These are phyloP conservation scores for Globisporangium middletonii DNA, from an alignment of 352 stramenopile species.

Conservation along the genomic window DNA sequence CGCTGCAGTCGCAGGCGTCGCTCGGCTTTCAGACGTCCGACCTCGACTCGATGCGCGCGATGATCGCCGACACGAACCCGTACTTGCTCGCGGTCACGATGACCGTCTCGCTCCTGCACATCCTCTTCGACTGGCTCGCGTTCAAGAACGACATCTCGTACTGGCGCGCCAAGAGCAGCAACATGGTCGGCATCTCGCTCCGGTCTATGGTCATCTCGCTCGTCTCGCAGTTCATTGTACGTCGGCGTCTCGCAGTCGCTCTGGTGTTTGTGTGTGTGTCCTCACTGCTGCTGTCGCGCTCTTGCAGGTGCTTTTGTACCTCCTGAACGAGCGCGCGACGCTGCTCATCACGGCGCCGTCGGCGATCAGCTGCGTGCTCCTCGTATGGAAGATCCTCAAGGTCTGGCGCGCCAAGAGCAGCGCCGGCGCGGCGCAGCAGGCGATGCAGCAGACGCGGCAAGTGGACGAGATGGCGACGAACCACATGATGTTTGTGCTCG, in stretches of 20 bases:
- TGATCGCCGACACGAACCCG: constrained; percentile 92
- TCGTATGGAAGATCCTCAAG: constrained; percentile 87
- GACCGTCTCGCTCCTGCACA: constrained; percentile 94
- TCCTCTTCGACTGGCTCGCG: constrained; percentile 97
- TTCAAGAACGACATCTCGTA: constrained; percentile 98
- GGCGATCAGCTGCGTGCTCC: constrained; percentile 62
- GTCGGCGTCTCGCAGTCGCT: neutral
- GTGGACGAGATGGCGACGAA: constrained; percentile 81
- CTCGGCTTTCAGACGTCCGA: constrained; percentile 55
- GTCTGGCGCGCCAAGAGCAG: constrained; percentile 34
- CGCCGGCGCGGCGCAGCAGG: constrained; percentile 8
- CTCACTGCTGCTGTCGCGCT: neutral
- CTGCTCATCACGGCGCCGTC: constrained; percentile 87
- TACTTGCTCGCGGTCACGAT: constrained; percentile 93
- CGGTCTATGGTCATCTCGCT: constrained; percentile 91
- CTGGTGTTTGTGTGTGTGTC: neutral
- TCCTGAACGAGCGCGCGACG: constrained; percentile 94
- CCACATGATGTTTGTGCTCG: constrained; percentile 76
- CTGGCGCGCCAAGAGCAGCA: constrained; percentile 91
- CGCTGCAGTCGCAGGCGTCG: constrained; percentile 52
- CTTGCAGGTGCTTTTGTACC: constrained; percentile 87
- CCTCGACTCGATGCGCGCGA: constrained; percentile 90
- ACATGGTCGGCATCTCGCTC: constrained; percentile 92
- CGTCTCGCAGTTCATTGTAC: constrained; percentile 87
- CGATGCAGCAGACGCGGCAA: constrained; percentile 43